Conservation (phyloP, 352 stramenopile species). For the Aphanomyces cochlioides region DNA sequence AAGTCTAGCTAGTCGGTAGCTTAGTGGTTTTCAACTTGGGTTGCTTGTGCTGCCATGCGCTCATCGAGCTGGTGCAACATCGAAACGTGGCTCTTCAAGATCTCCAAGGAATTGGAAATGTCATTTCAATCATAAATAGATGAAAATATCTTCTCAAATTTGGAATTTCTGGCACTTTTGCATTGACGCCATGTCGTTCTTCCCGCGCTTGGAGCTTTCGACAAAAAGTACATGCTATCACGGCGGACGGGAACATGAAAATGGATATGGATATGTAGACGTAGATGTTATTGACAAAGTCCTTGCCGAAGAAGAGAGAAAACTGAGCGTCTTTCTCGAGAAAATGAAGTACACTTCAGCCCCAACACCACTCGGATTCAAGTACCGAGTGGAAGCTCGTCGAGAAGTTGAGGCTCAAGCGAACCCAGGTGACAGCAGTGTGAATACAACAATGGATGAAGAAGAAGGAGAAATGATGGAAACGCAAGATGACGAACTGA, state of each 20-base stretch:
- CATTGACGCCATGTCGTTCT: background rate
- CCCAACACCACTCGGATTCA: slow-evolving; percentile 6
- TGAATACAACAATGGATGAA: slow-evolving; percentile 7
- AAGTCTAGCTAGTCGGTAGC: too few relatives aligned
- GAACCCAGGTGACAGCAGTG: background rate
- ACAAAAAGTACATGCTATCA: slow-evolving; percentile 2
- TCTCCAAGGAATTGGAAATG: too few relatives aligned
- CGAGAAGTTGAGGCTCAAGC: background rate
- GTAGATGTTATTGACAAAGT: background rate
- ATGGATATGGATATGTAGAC: slow-evolving; percentile 12
- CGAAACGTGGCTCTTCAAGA: too few relatives aligned
- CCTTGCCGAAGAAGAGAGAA: background rate
- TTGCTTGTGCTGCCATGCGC: too few relatives aligned
- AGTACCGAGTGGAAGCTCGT: background rate
- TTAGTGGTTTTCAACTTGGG: too few relatives aligned
- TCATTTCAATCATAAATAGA: too few relatives aligned
- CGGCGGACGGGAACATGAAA: slow-evolving; percentile 2
- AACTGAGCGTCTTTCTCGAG: background rate
- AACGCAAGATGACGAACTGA: slow-evolving; percentile 11
- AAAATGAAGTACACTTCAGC: slow-evolving; percentile 13
- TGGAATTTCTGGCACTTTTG: background rate
- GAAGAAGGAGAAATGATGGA: slow-evolving; percentile 16
- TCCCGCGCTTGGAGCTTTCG: background rate
- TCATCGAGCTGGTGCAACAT: too few relatives aligned
- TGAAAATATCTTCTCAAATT: background rate